Base-by-base conservation (phyloP, 2,329 filamentous ascomycete species). In the Scleromitrula shiraiana region DNA sequence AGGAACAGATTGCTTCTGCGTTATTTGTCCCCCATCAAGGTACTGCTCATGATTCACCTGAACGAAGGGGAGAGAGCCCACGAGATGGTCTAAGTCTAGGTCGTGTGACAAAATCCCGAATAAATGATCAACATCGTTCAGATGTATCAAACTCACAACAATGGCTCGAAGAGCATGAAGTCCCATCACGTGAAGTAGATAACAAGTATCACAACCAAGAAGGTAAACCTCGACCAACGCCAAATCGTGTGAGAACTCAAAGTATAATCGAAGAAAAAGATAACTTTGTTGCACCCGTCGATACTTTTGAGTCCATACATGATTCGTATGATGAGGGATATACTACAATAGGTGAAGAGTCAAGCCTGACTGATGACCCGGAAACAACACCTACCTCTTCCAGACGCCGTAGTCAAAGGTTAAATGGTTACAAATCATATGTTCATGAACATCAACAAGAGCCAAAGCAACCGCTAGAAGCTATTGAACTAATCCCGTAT, bases 401-500 rank as follows among this genome's bases (percentile, higher is more conserved):
- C 50, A 46, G 54, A 58, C 59, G 68, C 26, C 49, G 29, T 64
- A 54, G 63, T 67, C 33, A 68, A 64, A 50, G 62, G 65, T 50
- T 68, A 41, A 67, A 68, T n/a, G n/a, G n/a, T n/a, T n/a, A n/a
- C n/a, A n/a, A n/a, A 32, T 67, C 68, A 17, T 63, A 72, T 57
- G 63, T 72, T 41, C 72, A 77, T 61, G 73, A 77, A 33, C 70
- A 75, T 46, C 70, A 78, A 52, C 70, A 50, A 50, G 56, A 55
- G n/a, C 50, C 50, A 19, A 61, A 60, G 43, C 50, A 56, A 56
- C 88, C 90, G 3, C 74, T 95, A 23, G 88, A 91, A 54, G 91
- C 91, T 24, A 95, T 98, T 57, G 90, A 97, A 66, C 74, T 98
- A 51, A 95, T 96, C 61, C 93, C 93, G 2, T 98, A 96, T 68